These are phyloP conservation scores for Furcasterigmium furcatum DNA, from an alignment of 2,329 filamentous ascomycete genomes.

Conservation along the genomic window DNA sequence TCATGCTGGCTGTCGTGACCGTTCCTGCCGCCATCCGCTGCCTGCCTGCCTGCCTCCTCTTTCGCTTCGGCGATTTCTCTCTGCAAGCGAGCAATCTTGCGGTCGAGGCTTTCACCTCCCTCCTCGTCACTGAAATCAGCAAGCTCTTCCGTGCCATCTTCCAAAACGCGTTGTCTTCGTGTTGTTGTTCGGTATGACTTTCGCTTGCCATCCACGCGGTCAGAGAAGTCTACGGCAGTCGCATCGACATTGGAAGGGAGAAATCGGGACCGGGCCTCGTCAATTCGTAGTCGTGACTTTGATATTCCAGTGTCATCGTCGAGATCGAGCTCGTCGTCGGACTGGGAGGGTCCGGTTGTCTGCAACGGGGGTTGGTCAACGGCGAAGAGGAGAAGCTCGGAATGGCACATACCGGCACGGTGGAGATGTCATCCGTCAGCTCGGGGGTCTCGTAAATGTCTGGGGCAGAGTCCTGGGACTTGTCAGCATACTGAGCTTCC, in stretches of 20 bases:
- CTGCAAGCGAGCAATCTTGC: conserved; percentile 77
- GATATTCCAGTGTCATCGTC: conserved; percentile 68
- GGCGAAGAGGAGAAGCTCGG: background rate
- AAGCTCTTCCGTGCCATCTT: conserved; percentile 63
- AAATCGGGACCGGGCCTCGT: conserved; percentile 79
- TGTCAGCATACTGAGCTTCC: conserved; percentile 11
- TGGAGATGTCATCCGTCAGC: conserved; percentile 85
- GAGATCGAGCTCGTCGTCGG: conserved; percentile 60
- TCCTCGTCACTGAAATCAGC: conserved; percentile 74
- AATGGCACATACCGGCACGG: conserved; percentile 66
- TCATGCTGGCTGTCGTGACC: conserved; percentile 38
- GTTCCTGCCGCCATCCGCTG: conserved; percentile 31
- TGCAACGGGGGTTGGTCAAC: conserved; percentile 23
- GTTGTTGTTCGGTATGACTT: conserved; percentile 79
- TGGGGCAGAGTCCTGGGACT: conserved; percentile 76
- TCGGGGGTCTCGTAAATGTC: conserved; percentile 98
- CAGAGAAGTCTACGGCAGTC: conserved; percentile 80
- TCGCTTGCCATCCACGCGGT: conserved; percentile 77
- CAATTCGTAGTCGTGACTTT: conserved; percentile 70
- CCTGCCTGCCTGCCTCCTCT: conserved; percentile 53
- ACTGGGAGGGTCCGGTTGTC: conserved; percentile 54
- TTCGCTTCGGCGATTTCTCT: conserved; percentile 78
- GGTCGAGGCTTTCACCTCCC: conserved; percentile 71
- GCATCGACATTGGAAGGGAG: conserved; percentile 73
- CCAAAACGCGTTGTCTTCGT: conserved; percentile 59